A percentile compares a stretch with the other conserved stretches of the same genome.
Evolutionary conservation across 148 eudicot genomes (phyloP).

Genomic region (Diospyros lotus): DNA sequence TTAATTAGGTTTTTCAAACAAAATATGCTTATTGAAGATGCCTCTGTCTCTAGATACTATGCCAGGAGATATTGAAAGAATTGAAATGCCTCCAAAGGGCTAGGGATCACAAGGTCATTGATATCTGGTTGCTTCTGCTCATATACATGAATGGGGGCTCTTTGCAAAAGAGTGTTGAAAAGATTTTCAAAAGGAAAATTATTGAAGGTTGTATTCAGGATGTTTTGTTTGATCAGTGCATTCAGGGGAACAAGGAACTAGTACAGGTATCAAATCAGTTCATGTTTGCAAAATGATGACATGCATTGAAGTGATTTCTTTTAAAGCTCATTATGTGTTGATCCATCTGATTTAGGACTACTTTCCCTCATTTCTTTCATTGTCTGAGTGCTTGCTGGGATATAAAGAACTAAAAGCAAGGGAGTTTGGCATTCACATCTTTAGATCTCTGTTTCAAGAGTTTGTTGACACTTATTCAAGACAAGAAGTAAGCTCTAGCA

Average conservation of each 20-base stretch:
- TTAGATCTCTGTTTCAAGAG: constrained; percentile 42
- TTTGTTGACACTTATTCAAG: constrained; percentile 41
- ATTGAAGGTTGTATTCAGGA: constrained; percentile 44
- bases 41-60: constrained; percentile 35
- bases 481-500: constrained; percentile 50
- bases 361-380: constrained; percentile 41
- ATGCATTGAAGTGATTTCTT: neutral
- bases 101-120: constrained; percentile 52
- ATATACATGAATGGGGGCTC: constrained; percentile 45
- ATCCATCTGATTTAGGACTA: constrained; percentile 32
- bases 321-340: constrained; percentile 7
- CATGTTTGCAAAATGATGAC: neutral
- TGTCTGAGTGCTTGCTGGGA: constrained; percentile 41
- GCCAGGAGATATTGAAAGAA: constrained; percentile 54
- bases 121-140: constrained; percentile 53
- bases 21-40: neutral
- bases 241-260: constrained; percentile 41
- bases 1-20: neutral
- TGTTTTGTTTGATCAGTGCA: constrained; percentile 45
- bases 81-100: constrained; percentile 41
- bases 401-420: constrained; percentile 46
- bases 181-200: constrained; percentile 47
- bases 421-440: constrained; percentile 44
- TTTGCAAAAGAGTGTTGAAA: constrained; percentile 49
- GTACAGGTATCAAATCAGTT: constrained; percentile 30